Percentiles rank a stretch among this genome's conserved stretches.
phyloP scores from a whole-genome alignment of 331 rosid genomes.

The Telfairia occidentalis region DNA sequence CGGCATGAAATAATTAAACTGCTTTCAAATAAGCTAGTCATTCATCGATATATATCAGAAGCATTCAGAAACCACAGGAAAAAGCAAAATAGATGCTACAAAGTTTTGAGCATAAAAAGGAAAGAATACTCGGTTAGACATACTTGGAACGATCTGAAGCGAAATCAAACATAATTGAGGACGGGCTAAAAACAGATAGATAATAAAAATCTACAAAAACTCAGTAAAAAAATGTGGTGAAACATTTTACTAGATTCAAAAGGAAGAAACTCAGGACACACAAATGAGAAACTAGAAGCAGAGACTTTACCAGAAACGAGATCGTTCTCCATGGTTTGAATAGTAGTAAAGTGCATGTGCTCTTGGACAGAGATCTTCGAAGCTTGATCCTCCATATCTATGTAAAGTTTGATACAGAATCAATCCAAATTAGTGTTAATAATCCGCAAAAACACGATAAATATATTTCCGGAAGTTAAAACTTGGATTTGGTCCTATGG shows the following conservation, averaged over 20 bases:
- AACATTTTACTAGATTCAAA: not conserved
- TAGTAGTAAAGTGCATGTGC: constrained; percentile 49
- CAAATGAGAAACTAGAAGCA: constrained; percentile 4
- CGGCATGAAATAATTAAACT: not conserved
- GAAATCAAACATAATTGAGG: not conserved
- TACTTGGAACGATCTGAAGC: not conserved
- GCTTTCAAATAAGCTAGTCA: not conserved
- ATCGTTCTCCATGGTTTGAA: constrained; percentile 52
- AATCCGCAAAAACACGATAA: not conserved
- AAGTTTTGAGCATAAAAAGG: not conserved
- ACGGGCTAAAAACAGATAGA: not conserved
- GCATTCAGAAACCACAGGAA: not conserved
- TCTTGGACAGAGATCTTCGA: constrained; percentile 69
- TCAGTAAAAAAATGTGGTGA: not conserved
- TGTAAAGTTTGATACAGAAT: not conserved
- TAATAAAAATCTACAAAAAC: not conserved
- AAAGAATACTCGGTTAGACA: not conserved
- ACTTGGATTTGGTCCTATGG: not conserved
- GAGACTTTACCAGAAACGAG: constrained; percentile 39
- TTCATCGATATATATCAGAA: not conserved
- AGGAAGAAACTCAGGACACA: not conserved
- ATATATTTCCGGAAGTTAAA: not conserved
- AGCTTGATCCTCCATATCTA: constrained; percentile 79
- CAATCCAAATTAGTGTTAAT: constrained; percentile 8
- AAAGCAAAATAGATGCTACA: not conserved